Conservation (phyloP, 495 filamentous ascomycete genomes). For the Penicillium lagena region DNA sequence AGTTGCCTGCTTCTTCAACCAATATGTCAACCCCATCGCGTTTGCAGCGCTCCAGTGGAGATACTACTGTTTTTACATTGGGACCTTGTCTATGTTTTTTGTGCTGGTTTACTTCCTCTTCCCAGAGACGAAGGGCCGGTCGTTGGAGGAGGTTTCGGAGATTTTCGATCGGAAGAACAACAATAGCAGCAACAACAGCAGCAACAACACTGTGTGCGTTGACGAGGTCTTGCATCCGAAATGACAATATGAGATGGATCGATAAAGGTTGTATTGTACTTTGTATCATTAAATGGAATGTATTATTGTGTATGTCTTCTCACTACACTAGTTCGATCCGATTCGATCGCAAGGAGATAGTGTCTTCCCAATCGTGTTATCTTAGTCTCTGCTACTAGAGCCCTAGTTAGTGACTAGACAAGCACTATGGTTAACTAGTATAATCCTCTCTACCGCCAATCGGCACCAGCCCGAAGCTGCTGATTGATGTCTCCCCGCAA, state of each 20-base stretch:
- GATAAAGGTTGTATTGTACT: too few species aligned
- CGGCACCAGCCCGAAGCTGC: slow-evolving; percentile 1
- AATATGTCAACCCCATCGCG: slow-evolving; percentile 55
- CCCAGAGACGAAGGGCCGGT: slow-evolving; percentile 59
- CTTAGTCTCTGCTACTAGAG: too few species aligned
- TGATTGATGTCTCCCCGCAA: slow-evolving; percentile 8
- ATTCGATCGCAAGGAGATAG: too few species aligned
- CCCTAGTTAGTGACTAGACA: too few species aligned
- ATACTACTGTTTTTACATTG: slow-evolving; percentile 57
- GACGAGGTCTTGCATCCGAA: background rate
- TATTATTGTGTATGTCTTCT: too few species aligned
- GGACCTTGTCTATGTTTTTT: slow-evolving; percentile 47
- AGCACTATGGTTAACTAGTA: too few species aligned
- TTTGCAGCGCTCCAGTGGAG: slow-evolving; percentile 47
- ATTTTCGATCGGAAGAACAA: slow-evolving; percentile 41
- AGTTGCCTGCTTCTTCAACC: slow-evolving; percentile 49
- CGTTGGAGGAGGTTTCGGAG: slow-evolving; percentile 57
- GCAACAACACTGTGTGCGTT: too few species aligned
- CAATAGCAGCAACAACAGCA: too few species aligned
- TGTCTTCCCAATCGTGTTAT: too few species aligned
- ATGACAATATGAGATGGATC: background rate
- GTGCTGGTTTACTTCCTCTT: slow-evolving; percentile 58
- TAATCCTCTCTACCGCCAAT: slow-evolving; percentile 3
- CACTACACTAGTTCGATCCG: too few species aligned
- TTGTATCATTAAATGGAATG: too few species aligned